phyloP scores from a whole-genome alignment of 305 asterid species.

The Fraxinus albicans region DNA sequence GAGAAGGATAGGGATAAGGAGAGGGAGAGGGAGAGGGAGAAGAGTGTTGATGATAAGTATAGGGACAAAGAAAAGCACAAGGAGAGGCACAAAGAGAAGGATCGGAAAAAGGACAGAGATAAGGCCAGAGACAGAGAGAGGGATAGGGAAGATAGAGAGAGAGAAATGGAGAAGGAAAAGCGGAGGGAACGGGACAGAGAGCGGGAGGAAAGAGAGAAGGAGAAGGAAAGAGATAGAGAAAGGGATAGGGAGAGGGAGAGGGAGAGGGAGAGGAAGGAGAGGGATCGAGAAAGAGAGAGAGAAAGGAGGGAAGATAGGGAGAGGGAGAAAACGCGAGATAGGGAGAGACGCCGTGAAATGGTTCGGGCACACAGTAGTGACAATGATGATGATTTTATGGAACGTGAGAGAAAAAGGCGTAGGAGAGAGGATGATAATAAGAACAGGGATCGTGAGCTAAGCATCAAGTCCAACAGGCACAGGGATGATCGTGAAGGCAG shows the following conservation, averaged over 20 bases:
- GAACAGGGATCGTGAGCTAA: conserved; percentile 40
- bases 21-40: conserved; percentile 13
- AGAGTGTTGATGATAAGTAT: not conserved
- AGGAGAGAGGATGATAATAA: conserved; percentile 60
- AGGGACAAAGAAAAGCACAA: conserved; percentile 27
- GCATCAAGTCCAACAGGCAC: conserved; percentile 39
- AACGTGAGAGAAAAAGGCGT: conserved; percentile 66
- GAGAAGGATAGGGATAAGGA: conserved; percentile 24
- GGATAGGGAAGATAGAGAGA: conserved; percentile 39
- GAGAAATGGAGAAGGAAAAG: conserved; percentile 27
- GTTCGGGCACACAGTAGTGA: conserved; percentile 55
- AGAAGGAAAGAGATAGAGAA: not conserved
- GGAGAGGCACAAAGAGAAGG: conserved; percentile 37
- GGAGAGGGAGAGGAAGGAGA: conserved; percentile 21
- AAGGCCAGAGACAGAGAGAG: conserved; percentile 46
- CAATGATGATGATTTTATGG: conserved; percentile 51
- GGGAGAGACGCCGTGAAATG: conserved; percentile 53
- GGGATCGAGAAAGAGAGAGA: conserved; percentile 23
- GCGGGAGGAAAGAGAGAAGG: not conserved
- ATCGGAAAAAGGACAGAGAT: conserved; percentile 33
- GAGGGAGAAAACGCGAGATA: conserved; percentile 45
- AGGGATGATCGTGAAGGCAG: conserved; percentile 53
- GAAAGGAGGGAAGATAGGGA: conserved; percentile 34
- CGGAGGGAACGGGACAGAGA: conserved; percentile 16
- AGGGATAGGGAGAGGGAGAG: conserved; percentile 24